These are phyloP conservation scores for Peronospora farinosa DNA, from an alignment of 352 stramenopile genomes.

Conservation along the genomic window DNA sequence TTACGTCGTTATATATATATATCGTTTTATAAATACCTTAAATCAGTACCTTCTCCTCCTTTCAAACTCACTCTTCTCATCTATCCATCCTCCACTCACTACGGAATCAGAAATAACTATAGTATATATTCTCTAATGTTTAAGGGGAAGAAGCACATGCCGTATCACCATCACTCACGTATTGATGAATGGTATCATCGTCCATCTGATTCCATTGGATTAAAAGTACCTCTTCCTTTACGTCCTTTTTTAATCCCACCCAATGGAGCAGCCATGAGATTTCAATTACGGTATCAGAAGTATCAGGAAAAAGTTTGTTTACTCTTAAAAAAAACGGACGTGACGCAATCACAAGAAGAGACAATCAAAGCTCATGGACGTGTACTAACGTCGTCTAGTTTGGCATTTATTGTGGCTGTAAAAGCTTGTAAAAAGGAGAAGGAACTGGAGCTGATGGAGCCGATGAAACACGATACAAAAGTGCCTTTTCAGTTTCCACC, in stretches of 20 bases:
- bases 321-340: conserved; percentile 51
- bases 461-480: conserved; percentile 8
- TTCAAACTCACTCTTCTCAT: too few species aligned
- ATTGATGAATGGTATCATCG: conserved; percentile 25
- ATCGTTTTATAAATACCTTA: too few species aligned
- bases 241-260: conserved; percentile 31
- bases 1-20: too few species aligned
- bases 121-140: too few species aligned
- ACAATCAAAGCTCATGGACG: conserved; percentile 20
- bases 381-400: conserved; percentile 42
- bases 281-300: conserved; percentile 69
- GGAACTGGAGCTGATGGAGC: conserved; percentile 7
- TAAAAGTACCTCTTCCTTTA: conserved; percentile 23
- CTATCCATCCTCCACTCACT: too few species aligned
- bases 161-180: conserved; percentile 17
- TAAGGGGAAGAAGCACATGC: conserved; percentile 38
- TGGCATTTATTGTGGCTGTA: conserved; percentile 53
- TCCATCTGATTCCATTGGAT: conserved; percentile 13
- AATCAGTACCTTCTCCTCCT: too few species aligned
- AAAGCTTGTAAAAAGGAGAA: conserved; percentile 28
- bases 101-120: too few species aligned
- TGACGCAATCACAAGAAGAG: conserved; percentile 29
- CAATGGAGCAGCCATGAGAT: conserved; percentile 44
- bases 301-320: conserved; percentile 62
- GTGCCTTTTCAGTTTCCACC: conserved; percentile 6